Percentiles rank a stretch among this genome's conserved stretches.
Evolutionary conservation across 352 stramenopile genomes (phyloP).

Genomic region (Phytophthora megakarya): DNA sequence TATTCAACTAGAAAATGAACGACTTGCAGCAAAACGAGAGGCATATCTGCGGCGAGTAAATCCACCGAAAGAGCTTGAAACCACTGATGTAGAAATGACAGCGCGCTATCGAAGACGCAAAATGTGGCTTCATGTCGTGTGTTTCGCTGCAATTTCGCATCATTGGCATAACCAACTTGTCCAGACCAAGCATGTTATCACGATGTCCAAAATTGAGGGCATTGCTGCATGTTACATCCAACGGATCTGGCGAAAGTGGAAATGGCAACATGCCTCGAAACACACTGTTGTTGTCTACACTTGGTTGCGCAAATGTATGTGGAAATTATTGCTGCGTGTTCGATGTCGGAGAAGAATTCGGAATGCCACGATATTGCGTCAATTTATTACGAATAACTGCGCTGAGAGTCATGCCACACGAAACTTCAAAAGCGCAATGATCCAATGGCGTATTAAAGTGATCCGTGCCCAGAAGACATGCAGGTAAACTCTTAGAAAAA

Average conservation of each 20-base stretch:
- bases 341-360: conserved; percentile 46
- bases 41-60: conserved; percentile 45
- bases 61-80: conserved; percentile 24
- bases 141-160: conserved; percentile 44
- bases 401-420: conserved; percentile 59
- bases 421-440: conserved; percentile 82
- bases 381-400: conserved; percentile 67
- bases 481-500: conserved; percentile 25
- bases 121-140: conserved; percentile 56
- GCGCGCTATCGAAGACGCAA: conserved; percentile 45
- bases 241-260: conserved; percentile 62
- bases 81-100: conserved; percentile 40
- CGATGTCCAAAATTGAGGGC: conserved; percentile 41
- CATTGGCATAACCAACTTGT: conserved; percentile 43
- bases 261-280: conserved; percentile 62
- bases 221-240: conserved; percentile 61
- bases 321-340: conserved; percentile 67
- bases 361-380: conserved; percentile 43
- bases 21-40: conserved; percentile 37
- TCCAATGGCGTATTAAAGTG: conserved; percentile 73
- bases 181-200: conserved; percentile 39
- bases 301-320: conserved; percentile 74
- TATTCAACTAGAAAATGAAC: conserved; percentile 45
- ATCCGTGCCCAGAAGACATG: conserved; percentile 67
- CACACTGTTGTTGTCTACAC: conserved; percentile 68